Conservation (phyloP, 805 yeast genomes). For the Myxozyma sirexii region DNA sequence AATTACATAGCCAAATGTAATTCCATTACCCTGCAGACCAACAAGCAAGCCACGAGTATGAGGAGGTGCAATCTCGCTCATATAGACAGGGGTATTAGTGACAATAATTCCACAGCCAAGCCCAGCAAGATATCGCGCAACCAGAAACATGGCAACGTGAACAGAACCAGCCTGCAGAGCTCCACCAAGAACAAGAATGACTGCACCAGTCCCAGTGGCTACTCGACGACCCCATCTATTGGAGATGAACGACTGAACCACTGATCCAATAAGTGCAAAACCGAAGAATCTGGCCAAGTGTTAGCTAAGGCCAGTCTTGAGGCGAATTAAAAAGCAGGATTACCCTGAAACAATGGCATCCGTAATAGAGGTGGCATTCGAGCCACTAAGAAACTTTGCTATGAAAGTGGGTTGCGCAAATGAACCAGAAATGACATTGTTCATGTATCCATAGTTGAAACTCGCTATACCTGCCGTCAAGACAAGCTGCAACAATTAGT, state of each 20-base stretch:
- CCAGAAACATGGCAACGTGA: conserved; percentile 40
- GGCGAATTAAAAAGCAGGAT: too few relatives aligned
- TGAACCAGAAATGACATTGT: too few relatives aligned
- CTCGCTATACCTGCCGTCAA: too few relatives aligned
- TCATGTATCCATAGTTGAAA: too few relatives aligned
- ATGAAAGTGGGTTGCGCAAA: too few relatives aligned
- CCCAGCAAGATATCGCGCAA: conserved; percentile 57
- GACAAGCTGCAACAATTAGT: too few relatives aligned
- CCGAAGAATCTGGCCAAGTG: not conserved
- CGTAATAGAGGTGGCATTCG: too few relatives aligned
- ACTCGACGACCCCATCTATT: not conserved
- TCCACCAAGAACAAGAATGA: conserved; percentile 17
- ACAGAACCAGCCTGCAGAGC: conserved; percentile 27
- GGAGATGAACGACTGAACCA: not conserved
- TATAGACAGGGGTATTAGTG: conserved; percentile 46
- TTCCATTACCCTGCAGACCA: conserved; percentile 42
- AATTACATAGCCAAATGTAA: conserved; percentile 42
- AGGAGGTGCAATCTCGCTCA: conserved; percentile 76
- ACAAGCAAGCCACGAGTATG: conserved; percentile 76
- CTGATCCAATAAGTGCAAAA: not conserved
- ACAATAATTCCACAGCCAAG: conserved; percentile 50
- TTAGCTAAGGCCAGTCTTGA: too few relatives aligned
- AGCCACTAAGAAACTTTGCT: too few relatives aligned
- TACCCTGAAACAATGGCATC: too few relatives aligned
- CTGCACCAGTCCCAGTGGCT: not conserved